Conservation (phyloP, 1,139 yeast species). For the Taphrina communis region DNA sequence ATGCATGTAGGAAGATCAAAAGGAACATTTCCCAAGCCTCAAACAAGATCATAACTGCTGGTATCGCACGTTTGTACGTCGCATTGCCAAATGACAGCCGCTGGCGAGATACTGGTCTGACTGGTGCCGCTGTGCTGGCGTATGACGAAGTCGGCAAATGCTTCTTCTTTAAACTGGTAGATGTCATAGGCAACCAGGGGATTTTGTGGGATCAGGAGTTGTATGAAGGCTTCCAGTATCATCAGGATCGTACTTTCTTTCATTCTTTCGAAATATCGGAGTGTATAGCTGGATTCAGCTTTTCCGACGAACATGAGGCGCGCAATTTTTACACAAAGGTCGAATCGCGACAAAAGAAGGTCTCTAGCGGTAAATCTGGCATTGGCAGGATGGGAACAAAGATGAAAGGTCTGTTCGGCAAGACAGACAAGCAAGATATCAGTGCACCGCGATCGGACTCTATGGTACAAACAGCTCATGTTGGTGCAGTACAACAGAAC, state of each 20-base stretch:
- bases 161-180: slow-evolving; percentile 85
- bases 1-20: slow-evolving; percentile 58
- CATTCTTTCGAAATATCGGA: slow-evolving; percentile 94
- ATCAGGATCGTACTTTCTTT: slow-evolving; percentile 92
- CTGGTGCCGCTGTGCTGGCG: slow-evolving; percentile 84
- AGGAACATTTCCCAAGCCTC: slow-evolving; percentile 86
- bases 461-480: slow-evolving; percentile 28
- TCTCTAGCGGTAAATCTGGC: slow-evolving; percentile 16
- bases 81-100: slow-evolving; percentile 82
- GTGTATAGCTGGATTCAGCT: slow-evolving; percentile 83
- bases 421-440: slow-evolving; percentile 63
- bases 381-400: slow-evolving; percentile 34
- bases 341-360: slow-evolving; percentile 31
- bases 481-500: slow-evolving; percentile 35
- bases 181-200: slow-evolving; percentile 77
- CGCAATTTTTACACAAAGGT: slow-evolving; percentile 56
- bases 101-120: slow-evolving; percentile 87
- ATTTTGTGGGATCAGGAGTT: slow-evolving; percentile 97
- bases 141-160: slow-evolving; percentile 96
- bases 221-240: slow-evolving; percentile 82
- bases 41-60: slow-evolving; percentile 86
- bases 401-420: slow-evolving; percentile 35
- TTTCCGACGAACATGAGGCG: slow-evolving; percentile 90
- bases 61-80: slow-evolving; percentile 85
- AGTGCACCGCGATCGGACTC: slow-evolving; percentile 65